Evolutionary conservation across 1,139 yeast species (phyloP), one percentile per base, ranked within the genome.

Genomic region (Chernovozyma sophiae-reginae): DNA sequence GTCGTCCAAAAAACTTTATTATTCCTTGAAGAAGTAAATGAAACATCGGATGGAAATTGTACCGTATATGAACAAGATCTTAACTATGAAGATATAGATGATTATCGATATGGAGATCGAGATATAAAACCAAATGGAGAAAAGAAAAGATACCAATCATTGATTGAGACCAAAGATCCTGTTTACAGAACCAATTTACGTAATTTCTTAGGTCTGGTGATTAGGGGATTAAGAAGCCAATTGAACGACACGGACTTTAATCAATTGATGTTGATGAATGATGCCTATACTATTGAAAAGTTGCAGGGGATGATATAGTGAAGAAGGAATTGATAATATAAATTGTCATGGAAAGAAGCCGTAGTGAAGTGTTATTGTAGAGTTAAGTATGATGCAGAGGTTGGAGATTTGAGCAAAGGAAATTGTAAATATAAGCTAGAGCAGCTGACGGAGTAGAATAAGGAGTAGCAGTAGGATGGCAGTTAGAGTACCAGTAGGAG

Each of bases 1-100:
- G 60, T 81, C 15, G 56, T 81, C 5, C 69, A 79, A 18, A 60
- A 77, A 25, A 66, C 83, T 60, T 70, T 83, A 10, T 73, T 73
- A 38, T 68, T 84, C 43, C 55, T 85, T 36, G 96, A 87, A 49
- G 96, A 87, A 52, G 69, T 83, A 11, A 79, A 81, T 39, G 95
- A 86, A 47, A 58, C 67, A 6, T 59, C 51, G 12, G 62, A 65
- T 13, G 90, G 90, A 0, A 77, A 72, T 36, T 78, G 86, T 47
- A 77, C 71, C 35, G 74, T 69, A n/a, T 84, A 83, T 50, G 79
- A 77, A 44, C 70, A 71, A 33, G 76, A 77, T 43, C 77, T 76
- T 40, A 57, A 69, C 0, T 78, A 76, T 42, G 81, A 77, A 35
- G 75, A 70, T 39, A 63, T 70, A 22, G 72, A 70, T 44, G 79